Evolutionary conservation across 495 filamentous ascomycete genomes (phyloP).

Genomic region (Xanthoparmelia taractica): DNA sequence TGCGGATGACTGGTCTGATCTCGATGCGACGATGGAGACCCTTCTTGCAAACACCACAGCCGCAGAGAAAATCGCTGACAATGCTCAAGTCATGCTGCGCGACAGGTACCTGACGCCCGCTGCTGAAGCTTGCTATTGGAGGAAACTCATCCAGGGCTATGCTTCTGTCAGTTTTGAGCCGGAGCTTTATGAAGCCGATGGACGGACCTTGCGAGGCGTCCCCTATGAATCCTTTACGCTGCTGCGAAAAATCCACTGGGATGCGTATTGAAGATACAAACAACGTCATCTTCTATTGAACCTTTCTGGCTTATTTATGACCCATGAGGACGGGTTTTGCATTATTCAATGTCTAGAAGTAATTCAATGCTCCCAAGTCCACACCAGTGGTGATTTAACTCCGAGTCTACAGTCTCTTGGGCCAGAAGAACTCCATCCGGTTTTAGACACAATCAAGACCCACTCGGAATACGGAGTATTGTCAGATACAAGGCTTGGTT

Average conservation of each 20-base stretch:
- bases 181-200: conserved; percentile 33
- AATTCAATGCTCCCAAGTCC: too few species aligned
- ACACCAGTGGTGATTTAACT: too few species aligned
- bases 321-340: background rate
- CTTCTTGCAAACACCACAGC: conserved; percentile 38
- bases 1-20: conserved; percentile 45
- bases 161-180: conserved; percentile 41
- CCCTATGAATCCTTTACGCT: conserved; percentile 35
- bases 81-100: conserved; percentile 42
- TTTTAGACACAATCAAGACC: too few species aligned
- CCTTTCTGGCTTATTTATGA: background rate
- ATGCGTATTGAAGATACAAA: background rate
- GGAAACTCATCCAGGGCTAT: conserved; percentile 45
- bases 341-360: too few species aligned
- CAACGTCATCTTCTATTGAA: background rate
- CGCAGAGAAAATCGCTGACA: background rate
- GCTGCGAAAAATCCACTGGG: conserved; percentile 24
- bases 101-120: conserved; percentile 57
- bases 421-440: too few species aligned
- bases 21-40: conserved; percentile 45
- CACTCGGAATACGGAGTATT: too few species aligned
- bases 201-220: conserved; percentile 28
- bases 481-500: too few species aligned
- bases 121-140: conserved; percentile 56
- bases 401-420: too few species aligned